These are phyloP conservation scores for Pythium sp. DNA, from an alignment of 352 stramenopile genomes.

Conservation along the genomic window DNA sequence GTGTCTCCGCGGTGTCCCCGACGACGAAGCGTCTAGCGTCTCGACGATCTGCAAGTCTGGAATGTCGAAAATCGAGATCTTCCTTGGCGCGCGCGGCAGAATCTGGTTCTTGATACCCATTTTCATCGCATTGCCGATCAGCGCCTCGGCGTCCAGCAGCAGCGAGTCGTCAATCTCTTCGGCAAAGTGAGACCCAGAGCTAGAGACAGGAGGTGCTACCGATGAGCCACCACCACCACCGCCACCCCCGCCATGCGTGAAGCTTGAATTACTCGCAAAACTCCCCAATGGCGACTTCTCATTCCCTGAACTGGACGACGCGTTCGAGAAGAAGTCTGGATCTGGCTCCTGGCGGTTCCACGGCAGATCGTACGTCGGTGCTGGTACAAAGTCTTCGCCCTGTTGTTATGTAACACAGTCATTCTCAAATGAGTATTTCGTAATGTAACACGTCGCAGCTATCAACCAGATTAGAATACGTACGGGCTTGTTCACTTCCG, in stretches of 20 bases:
- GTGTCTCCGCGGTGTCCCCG: conserved; percentile 19
- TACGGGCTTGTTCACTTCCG: conserved; percentile 39
- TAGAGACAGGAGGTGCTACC: neutral
- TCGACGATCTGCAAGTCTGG: conserved; percentile 70
- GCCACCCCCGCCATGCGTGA: conserved; percentile 1
- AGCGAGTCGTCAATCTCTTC: conserved; percentile 51
- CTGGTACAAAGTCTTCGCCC: conserved; percentile 16
- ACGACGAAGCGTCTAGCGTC: conserved; percentile 18
- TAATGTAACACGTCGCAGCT: neutral
- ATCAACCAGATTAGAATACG: neutral
- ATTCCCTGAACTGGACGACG: conserved; percentile 8
- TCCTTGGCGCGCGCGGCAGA: conserved; percentile 42
- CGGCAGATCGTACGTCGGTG: conserved; percentile 45
- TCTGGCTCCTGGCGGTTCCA: conserved; percentile 49
- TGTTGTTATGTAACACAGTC: conserved; percentile 12
- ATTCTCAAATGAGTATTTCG: neutral
- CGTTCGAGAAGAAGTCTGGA: conserved; percentile 22
- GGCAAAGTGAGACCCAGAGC: conserved; percentile 4
- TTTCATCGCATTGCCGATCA: conserved; percentile 71
- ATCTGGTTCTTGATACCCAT: conserved; percentile 69
- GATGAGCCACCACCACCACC: neutral
- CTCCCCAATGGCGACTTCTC: conserved; percentile 13
- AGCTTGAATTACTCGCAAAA: conserved; percentile 6
- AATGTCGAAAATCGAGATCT: conserved; percentile 68
- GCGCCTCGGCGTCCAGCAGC: conserved; percentile 59